Base-by-base conservation (phyloP, 202 grass and related monocot species). In the Tripidium arundinaceum region DNA sequence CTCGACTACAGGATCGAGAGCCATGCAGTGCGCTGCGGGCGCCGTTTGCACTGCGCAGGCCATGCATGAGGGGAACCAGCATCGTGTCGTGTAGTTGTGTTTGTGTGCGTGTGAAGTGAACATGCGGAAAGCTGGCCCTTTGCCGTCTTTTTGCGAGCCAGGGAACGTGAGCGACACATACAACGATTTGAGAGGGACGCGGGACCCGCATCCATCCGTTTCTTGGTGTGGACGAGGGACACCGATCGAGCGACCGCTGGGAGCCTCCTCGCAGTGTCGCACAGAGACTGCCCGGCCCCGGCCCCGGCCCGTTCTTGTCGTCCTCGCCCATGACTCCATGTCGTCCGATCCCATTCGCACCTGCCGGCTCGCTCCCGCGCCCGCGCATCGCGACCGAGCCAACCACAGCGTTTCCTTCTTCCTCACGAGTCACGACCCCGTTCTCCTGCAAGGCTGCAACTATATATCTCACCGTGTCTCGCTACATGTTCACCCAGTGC, bases 111-210 rank as follows among this genome's bases (percentile, higher is more conserved):
- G 7, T 9, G 9, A 50, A 40, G 7, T n/a, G 22, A 39, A 54
- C 79, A 65, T 13, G 24, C 58, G 8, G 10, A 82, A 74, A 65
- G 59, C 8, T 8, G 39, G 55, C 3, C 0, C 7, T 12, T 3
- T 78, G 22, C 36, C 4, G 19, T 45, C n/a, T 12, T 55, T n/a
- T 38, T 11, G 8, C 13, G 11, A 58, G 21, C n/a, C n/a, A 77
- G 49, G 64, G 26, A 69, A 69, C 14, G n/a, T 76, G 49, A 69
- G 62, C 72, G 61, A 57, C 49, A 58, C 36, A 65, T 15, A n/a
- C 25, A 37, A 40, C 57, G 57, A 60, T 27, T 27, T 11, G 22
- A 26, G 0, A 7, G 1, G 19, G 63, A 38, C 16, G 50, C 16
- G 36, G 49, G 66, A 0, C 24, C 36, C 49, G 26, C 25, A 2